Base-by-base conservation (phyloP, 75 land plant species). In the Ceratopteris richardii region DNA sequence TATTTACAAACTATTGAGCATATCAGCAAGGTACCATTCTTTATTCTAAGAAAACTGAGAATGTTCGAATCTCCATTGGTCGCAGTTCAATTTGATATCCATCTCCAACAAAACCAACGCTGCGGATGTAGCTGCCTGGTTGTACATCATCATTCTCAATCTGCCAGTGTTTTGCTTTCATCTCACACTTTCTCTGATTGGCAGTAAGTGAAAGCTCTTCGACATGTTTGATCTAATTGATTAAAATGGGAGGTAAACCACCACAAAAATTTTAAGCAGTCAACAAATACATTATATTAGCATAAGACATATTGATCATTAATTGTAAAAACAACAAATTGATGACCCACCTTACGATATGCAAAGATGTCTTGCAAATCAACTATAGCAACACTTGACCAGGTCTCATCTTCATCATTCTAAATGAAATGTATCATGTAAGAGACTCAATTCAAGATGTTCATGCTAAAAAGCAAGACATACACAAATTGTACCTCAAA, bases 101-200 rank as follows among this genome's bases (percentile, higher is more conserved):
- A 31, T 51, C 64, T 17, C 24, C 37, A 11, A 31, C 25, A 22
- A 51, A 29, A 25, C 54, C 42, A 16, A 31, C 46, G 39, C 53
- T 40, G 21, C 56, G 65, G 20, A 47, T 22, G 17, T 26, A 16
- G 12, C 44, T 21, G 9, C 0, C 2, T 2, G 29, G 21, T n/a
- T 18, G 11, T 27, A 27, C 23, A 25, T 25, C 51, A 6, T 65
- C 65, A 17, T 55, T 31, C 63, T 67, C 72, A 59, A 77, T 29
- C 31, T 54, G 29, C 80, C 80, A 77, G 22, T 77, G n/a, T 31
- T 74, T 47, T 53, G 50, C 44, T 28, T 52, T 73, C 80, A 77
- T 58, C 17, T 56, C 58, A 0, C 71, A 62, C 54, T 61, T 72
- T 47, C 67, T 50, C 53, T 73, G 72, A 44, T 63, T 75, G 21